Conservation (phyloP, 2,329 filamentous ascomycete species). For the Microcyclosporella mali region DNA sequence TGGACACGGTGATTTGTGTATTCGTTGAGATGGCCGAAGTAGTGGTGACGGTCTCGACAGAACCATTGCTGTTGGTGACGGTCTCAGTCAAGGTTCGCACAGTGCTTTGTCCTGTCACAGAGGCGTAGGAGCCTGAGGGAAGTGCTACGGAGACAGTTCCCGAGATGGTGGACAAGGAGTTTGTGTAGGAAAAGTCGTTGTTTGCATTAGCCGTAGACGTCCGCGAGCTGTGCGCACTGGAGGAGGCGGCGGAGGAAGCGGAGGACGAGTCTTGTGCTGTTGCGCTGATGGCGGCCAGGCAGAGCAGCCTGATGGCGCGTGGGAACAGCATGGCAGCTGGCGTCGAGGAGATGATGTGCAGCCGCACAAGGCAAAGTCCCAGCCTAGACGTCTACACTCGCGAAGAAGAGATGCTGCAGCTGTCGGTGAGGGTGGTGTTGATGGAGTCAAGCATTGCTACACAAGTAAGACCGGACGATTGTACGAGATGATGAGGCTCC, state of each 20-base stretch:
- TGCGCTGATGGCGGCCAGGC: constrained; percentile 32
- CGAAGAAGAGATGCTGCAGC: too few relatives aligned
- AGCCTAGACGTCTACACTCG: too few relatives aligned
- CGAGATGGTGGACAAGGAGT: constrained; percentile 20
- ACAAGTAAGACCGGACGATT: too few relatives aligned
- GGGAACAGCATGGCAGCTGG: constrained; percentile 23
- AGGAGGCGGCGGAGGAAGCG: constrained; percentile 22
- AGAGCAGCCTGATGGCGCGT: constrained; percentile 26
- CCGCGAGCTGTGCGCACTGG: constrained; percentile 15
- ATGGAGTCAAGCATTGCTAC: too few relatives aligned
- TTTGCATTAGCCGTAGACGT: background rate
- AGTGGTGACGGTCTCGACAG: constrained; percentile 2
- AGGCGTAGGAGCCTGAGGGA: constrained; percentile 27
- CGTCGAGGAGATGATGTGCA: background rate
- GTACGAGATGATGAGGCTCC: too few relatives aligned
- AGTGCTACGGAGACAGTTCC: constrained; percentile 16
- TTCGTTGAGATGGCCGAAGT: constrained; percentile 10
- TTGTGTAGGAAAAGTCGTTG: constrained; percentile 20
- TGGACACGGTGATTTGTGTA: constrained; percentile 22
- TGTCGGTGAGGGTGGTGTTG: too few relatives aligned
- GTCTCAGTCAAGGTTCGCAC: constrained; percentile 36
- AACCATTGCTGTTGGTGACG: constrained; percentile 33
- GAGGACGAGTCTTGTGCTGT: constrained; percentile 21
- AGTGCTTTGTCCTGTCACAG: constrained; percentile 22
- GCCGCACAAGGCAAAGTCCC: too few relatives aligned